Percentiles rank a stretch among this genome's conserved stretches.
phyloP scores from a whole-genome alignment of 2,329 filamentous ascomycete genomes.

The Hymenotorrendiella dingleyae region DNA sequence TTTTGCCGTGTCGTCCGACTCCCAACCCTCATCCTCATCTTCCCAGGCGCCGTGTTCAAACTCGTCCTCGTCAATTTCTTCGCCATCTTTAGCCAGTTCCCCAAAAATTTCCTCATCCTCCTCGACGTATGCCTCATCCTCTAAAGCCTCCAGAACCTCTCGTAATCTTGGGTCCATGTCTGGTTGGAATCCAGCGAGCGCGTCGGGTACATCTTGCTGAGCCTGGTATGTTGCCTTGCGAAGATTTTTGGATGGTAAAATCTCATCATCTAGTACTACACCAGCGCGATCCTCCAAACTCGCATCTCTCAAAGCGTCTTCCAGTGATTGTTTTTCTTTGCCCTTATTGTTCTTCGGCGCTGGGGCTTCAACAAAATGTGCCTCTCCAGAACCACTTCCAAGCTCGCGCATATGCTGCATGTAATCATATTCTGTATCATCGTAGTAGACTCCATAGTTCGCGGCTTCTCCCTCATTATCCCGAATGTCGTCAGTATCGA shows the following conservation, averaged over 20 bases:
- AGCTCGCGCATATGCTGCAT: slow-evolving; percentile 98
- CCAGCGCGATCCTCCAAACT: slow-evolving; percentile 48
- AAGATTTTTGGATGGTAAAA: slow-evolving; percentile 75
- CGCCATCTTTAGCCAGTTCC: slow-evolving; percentile 60
- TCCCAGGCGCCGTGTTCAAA: slow-evolving; percentile 64
- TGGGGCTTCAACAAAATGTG: slow-evolving; percentile 77
- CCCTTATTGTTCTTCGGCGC: slow-evolving; percentile 53
- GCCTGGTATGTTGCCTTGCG: slow-evolving; percentile 77
- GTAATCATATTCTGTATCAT: slow-evolving; percentile 95
- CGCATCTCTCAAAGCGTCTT: slow-evolving; percentile 69
- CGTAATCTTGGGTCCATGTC: slow-evolving; percentile 94
- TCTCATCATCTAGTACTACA: slow-evolving; percentile 64
- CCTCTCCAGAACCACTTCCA: slow-evolving; percentile 61
- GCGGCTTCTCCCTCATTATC: slow-evolving; percentile 95
- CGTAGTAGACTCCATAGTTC: slow-evolving; percentile 87
- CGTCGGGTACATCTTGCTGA: slow-evolving; percentile 88
- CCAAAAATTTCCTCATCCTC: slow-evolving; percentile 79
- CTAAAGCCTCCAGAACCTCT: slow-evolving; percentile 86
- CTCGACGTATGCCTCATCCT: slow-evolving; percentile 92
- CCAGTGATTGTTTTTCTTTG: slow-evolving; percentile 73
- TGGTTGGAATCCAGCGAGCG: slow-evolving; percentile 87
- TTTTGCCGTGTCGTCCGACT: slow-evolving; percentile 87
- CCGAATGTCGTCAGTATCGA: slow-evolving; percentile 59
- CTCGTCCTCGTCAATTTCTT: slow-evolving; percentile 71
- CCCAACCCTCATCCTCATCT: slow-evolving; percentile 76